phyloP scores from a whole-genome alignment of 345 rosid genomes.

The Trapa bicornis region DNA sequence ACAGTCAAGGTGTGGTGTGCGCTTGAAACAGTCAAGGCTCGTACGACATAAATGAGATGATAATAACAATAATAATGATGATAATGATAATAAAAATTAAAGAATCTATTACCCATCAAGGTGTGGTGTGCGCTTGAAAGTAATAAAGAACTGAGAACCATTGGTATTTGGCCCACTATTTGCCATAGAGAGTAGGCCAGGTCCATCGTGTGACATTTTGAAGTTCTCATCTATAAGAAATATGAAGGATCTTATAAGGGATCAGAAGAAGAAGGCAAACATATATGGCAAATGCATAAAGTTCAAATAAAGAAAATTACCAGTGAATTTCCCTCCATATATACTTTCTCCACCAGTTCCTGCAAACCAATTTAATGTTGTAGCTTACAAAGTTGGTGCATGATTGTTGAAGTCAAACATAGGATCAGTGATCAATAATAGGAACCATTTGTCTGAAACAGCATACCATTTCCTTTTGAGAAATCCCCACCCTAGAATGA shows the following conservation, averaged over 20 bases:
- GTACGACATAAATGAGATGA: background rate
- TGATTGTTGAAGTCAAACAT: conserved; percentile 26
- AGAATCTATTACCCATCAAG: conserved; percentile 62
- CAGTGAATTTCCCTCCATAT: conserved; percentile 91
- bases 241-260: background rate
- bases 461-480: conserved; percentile 80
- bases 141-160: conserved; percentile 92
- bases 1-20: background rate
- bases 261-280: conserved; percentile 1
- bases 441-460: conserved; percentile 14
- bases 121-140: conserved; percentile 69
- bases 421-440: conserved; percentile 18
- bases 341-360: conserved; percentile 99
- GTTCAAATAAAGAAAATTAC: conserved; percentile 22
- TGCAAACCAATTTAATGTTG: conserved; percentile 59
- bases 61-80: background rate
- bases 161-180: conserved; percentile 85
- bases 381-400: conserved; percentile 42
- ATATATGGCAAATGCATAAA: background rate
- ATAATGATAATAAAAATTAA: conserved; percentile 12
- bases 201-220: conserved; percentile 57
- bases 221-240: conserved; percentile 75
- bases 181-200: conserved; percentile 94
- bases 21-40: background rate
- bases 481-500: conserved; percentile 86